Conservation (phyloP, 1,284 basidiomycete genomes). For the Fomitopsis palustris region DNA sequence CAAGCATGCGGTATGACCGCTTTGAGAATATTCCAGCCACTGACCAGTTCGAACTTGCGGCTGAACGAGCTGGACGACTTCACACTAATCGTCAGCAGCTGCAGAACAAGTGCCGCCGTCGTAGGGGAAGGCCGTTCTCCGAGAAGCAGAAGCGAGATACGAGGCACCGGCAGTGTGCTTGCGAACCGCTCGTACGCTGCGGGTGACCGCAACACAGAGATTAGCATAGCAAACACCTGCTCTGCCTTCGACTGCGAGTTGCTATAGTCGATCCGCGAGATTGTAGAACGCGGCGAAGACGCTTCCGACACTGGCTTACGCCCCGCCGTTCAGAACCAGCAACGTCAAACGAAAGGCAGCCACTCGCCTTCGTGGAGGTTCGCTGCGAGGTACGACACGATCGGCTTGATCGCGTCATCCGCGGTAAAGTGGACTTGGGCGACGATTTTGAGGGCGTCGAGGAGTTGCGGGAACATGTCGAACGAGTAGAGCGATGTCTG, state of each 20-base stretch:
- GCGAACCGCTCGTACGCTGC: slow-evolving; percentile 60
- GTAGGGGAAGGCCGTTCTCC: slow-evolving; percentile 61
- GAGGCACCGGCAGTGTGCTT: slow-evolving; percentile 65
- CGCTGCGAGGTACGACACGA: slow-evolving; percentile 83
- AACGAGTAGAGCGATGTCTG: slow-evolving; percentile 72
- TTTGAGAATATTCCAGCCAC: slow-evolving; percentile 71
- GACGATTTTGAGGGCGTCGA: slow-evolving; percentile 56
- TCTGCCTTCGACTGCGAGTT: slow-evolving; percentile 55
- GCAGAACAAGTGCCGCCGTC: slow-evolving; percentile 57
- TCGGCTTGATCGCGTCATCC: slow-evolving; percentile 77
- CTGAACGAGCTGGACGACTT: slow-evolving; percentile 54
- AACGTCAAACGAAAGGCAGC: neutral
- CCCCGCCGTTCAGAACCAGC: neutral
- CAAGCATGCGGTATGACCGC: slow-evolving; percentile 63
- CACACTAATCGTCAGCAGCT: slow-evolving; percentile 54
- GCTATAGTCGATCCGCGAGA: slow-evolving; percentile 49
- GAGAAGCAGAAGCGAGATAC: slow-evolving; percentile 71
- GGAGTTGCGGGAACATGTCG: slow-evolving; percentile 50
- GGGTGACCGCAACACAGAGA: slow-evolving; percentile 52
- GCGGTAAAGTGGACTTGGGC: slow-evolving; percentile 62
- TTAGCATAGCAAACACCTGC: slow-evolving; percentile 55
- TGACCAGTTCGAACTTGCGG: slow-evolving; percentile 72
- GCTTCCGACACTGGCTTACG: slow-evolving; percentile 27
- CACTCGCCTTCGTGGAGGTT: slow-evolving; percentile 70
- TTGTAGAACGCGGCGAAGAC: slow-evolving; percentile 51